Conservation (phyloP, 352 stramenopile genomes). For the Pythium aphanidermatum region DNA sequence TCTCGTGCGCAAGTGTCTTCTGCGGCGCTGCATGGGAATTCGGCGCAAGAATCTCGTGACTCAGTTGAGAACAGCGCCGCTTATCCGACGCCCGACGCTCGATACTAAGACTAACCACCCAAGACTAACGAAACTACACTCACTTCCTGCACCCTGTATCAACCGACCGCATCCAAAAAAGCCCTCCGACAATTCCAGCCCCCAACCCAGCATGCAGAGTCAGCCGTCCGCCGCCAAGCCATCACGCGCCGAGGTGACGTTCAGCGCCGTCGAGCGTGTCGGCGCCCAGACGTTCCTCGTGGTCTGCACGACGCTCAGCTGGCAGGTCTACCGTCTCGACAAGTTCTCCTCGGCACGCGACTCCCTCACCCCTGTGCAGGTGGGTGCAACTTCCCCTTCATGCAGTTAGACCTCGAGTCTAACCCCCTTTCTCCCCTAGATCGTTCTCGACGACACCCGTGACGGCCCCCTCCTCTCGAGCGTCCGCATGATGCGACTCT, state of each 20-base stretch:
- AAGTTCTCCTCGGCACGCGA: constrained; percentile 33
- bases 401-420: constrained; percentile 46
- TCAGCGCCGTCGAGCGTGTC: constrained; percentile 59
- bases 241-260: constrained; percentile 42
- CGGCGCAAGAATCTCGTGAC: constrained; percentile 19
- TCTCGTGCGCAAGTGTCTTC: constrained; percentile 8
- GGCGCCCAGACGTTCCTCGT: constrained; percentile 38
- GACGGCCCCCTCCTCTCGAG: constrained; percentile 31
- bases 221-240: constrained; percentile 2
- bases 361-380: constrained; percentile 78
- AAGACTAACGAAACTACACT: constrained; percentile 2
- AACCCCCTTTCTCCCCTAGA: constrained; percentile 18
- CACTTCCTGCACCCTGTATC: background rate
- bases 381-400: constrained; percentile 92
- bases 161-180: constrained; percentile 5
- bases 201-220: constrained; percentile 6
- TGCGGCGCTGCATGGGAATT: too few species aligned
- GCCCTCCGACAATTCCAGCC: background rate
- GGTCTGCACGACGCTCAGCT: constrained; percentile 47
- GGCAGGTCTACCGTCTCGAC: constrained; percentile 59
- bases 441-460: constrained; percentile 37
- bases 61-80: constrained; percentile 7
- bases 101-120: background rate
- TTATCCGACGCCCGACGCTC: background rate
- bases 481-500: constrained; percentile 62